Conservation (phyloP, 768 basidiomycete species). For the Polyporus arcularius region DNA sequence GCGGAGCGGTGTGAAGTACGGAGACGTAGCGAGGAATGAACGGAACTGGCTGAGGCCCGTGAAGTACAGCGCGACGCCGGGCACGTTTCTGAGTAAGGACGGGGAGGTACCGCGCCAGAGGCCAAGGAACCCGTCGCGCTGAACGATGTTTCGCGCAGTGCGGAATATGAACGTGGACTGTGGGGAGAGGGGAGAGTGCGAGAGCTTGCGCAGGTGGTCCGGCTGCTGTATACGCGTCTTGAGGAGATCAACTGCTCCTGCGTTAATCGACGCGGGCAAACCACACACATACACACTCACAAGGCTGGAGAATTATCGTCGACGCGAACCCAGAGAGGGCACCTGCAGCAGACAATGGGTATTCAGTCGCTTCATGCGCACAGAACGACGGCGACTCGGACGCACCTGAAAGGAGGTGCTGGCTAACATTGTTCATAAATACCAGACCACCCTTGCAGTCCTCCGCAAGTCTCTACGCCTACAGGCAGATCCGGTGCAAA, state of each 20-base stretch:
- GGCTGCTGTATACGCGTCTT: conserved; percentile 93
- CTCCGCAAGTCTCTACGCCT: neutral
- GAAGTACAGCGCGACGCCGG: conserved; percentile 92
- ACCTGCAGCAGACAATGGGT: conserved; percentile 43
- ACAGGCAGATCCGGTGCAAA: no score
- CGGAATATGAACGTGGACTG: conserved; percentile 41
- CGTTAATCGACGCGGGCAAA: neutral
- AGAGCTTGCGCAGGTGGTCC: conserved; percentile 37
- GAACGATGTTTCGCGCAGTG: conserved; percentile 58
- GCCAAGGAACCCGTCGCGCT: conserved; percentile 63
- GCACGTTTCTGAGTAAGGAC: conserved; percentile 82
- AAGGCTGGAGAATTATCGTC: conserved; percentile 74
- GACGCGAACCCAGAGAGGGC: conserved; percentile 79
- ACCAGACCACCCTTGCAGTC: neutral
- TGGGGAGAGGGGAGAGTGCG: conserved; percentile 6
- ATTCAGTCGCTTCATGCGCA: neutral
- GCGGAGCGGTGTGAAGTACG: conserved; percentile 56
- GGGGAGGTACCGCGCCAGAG: conserved; percentile 90
- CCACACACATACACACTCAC: conserved; percentile 41
- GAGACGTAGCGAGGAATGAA: conserved; percentile 68
- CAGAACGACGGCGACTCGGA: neutral
- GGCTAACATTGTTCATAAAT: conserved; percentile 66
- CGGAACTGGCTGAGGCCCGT: conserved; percentile 83
- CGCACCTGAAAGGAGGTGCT: conserved; percentile 66
- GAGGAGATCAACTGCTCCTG: conserved; percentile 71